Evolutionary conservation across 257 asterid species (phyloP), one percentile per base, ranked within the genome.

Genomic region (Lycium ferocissimum): DNA sequence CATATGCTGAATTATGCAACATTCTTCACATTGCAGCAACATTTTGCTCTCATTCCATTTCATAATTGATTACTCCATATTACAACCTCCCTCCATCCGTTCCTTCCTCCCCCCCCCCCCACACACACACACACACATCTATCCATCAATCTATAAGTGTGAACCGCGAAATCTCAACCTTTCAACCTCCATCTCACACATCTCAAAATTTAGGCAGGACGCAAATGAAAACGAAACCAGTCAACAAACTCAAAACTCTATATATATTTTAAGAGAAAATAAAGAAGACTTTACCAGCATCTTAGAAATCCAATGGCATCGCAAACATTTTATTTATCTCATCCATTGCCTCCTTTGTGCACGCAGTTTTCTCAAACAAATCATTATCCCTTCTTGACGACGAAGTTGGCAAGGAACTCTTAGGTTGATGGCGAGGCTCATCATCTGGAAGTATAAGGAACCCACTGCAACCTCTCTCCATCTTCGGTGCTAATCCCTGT

Each of bases 321-420:
- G 97, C 90, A 81, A 96, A 95, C 92, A 93, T 67, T 87, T 92
- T 96, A 89, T 93, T 96, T 89, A 96, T 96, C 87, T 96, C 98
- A 82, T 80, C 97, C 91, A 94, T 92, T 69, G 98, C 99, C 90
- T 96, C 97, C 86, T 90, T 95, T 57, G 98, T 95, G 92, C 97
- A 93, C 62, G 94, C 40, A 40, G 98, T 96, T 89, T 88, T 90
- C 87, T 96, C 98, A 76, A 92, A 94, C 89, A 94, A 85, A 86
- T 92, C 98, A 85, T 82, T 85, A 66, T 89, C 89, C 1, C 86
- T 88, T 79, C 75, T 86, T 0, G 87, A 79, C 20, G 91, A 89
- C 7, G 88, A 89, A 83, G 87, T 89, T 38, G 90, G 91, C 87
- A 85, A 56, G 75, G 93, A 85, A 86, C 87, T 83, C 49, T 80